A percentile compares a stretch with the other conserved stretches of the same genome.
Evolutionary conservation across 768 basidiomycete species (phyloP).

Genomic region (Mrakia hoshinonis): DNA sequence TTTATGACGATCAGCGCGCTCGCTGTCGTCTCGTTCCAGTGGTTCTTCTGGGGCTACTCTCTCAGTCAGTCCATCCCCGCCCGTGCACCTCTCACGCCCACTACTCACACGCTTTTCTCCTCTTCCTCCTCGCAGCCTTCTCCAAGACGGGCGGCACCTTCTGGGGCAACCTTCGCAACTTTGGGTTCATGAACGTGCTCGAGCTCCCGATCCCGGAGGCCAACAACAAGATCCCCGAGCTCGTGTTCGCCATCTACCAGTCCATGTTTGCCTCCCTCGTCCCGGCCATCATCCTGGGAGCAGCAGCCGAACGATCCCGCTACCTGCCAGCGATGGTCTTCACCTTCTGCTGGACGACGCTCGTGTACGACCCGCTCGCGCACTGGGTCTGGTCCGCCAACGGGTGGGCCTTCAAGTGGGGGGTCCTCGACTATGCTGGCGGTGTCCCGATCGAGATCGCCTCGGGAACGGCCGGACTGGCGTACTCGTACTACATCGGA

Average conservation of each 20-base stretch:
- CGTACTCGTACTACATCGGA: slow-evolving; percentile 82
- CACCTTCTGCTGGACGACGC: slow-evolving; percentile 65
- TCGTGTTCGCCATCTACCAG: slow-evolving; percentile 38
- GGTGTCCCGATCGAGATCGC: slow-evolving; percentile 96
- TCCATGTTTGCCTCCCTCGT: slow-evolving; percentile 53
- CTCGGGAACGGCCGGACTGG: slow-evolving; percentile 82
- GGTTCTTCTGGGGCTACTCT: slow-evolving; percentile 37
- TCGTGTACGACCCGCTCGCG: slow-evolving; percentile 74
- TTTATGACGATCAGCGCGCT: slow-evolving; percentile 61
- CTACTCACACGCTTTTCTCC: slow-evolving; percentile 61
- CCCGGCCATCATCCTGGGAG: slow-evolving; percentile 67
- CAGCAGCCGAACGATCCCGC: slow-evolving; percentile 78
- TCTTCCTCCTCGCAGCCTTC: slow-evolving; percentile 40
- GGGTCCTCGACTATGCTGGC: slow-evolving; percentile 78
- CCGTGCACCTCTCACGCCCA: no score
- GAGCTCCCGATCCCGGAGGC: slow-evolving; percentile 39
- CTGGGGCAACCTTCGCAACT: slow-evolving; percentile 37
- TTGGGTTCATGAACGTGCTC: slow-evolving; percentile 37
- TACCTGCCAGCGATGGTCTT: slow-evolving; percentile 81
- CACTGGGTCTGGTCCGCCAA: slow-evolving; percentile 92
- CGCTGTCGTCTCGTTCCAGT: slow-evolving; percentile 48
- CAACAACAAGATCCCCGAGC: slow-evolving; percentile 41
- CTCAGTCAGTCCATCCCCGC: no score
- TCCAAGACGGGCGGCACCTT: slow-evolving; percentile 39
- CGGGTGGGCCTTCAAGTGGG: slow-evolving; percentile 65